Evolutionary conservation across 495 filamentous ascomycete species (phyloP).

Genomic region (Cercophora scortea): DNA sequence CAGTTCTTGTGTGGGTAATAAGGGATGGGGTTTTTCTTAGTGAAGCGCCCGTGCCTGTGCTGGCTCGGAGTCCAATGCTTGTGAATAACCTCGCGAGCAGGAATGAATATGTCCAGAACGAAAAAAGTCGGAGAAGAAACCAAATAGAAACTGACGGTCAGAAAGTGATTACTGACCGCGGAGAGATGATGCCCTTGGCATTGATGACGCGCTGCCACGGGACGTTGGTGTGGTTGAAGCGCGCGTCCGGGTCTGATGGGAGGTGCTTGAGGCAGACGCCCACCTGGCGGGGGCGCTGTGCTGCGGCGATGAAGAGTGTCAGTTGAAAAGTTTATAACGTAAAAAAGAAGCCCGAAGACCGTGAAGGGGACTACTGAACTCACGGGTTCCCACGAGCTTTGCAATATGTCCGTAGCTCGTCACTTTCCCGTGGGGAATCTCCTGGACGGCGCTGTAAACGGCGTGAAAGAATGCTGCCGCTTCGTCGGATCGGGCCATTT

Average conservation of each 20-base stretch:
- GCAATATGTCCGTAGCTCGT: conserved; percentile 91
- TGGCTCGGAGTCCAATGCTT: too few relatives aligned
- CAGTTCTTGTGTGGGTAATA: too few relatives aligned
- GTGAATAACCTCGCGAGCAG: background rate
- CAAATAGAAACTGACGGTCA: background rate
- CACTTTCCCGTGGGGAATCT: conserved; percentile 75
- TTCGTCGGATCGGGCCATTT: conserved; percentile 74
- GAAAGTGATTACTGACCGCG: conserved; percentile 45
- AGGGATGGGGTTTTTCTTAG: too few relatives aligned
- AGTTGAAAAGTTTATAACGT: background rate
- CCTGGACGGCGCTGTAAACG: conserved; percentile 75
- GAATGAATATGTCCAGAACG: background rate
- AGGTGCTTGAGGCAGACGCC: conserved; percentile 84
- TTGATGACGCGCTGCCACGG: conserved; percentile 95
- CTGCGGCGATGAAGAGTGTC: conserved; percentile 22
- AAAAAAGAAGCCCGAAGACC: background rate
- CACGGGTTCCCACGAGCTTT: conserved; percentile 69
- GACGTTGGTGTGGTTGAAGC: conserved; percentile 67
- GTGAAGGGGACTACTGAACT: conserved; percentile 18
- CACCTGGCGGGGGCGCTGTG: conserved; percentile 70
- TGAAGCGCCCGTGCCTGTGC: too few relatives aligned
- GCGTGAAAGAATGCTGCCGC: conserved; percentile 75
- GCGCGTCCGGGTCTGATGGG: conserved; percentile 36
- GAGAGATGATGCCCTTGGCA: conserved; percentile 74
- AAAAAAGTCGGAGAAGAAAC: conserved; percentile 1